Conservation (phyloP, 2,329 filamentous ascomycete genomes). For the Elsinoe ampelina region DNA sequence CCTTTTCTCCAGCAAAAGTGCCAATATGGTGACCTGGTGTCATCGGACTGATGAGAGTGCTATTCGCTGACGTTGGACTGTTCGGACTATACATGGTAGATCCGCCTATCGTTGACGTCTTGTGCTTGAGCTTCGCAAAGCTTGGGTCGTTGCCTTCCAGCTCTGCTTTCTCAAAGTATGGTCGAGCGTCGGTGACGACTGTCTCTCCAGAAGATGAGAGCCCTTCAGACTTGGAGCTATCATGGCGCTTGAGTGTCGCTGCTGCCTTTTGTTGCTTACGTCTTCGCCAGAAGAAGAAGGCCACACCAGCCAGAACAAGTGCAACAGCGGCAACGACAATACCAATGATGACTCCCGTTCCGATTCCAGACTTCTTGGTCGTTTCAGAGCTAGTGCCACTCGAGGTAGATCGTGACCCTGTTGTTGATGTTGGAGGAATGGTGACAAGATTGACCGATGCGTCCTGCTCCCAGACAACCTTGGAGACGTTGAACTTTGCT, state of each 20-base stretch:
- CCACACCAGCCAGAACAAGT: constrained; percentile 18
- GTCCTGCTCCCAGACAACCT: constrained; percentile 21
- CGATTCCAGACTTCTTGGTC: constrained; percentile 17
- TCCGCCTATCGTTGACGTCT: constrained; percentile 16
- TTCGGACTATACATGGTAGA: constrained; percentile 9
- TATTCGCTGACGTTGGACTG: neutral
- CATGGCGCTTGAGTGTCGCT: constrained; percentile 13
- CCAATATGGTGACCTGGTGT: neutral
- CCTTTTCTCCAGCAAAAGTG: constrained; percentile 24
- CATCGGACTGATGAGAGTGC: constrained; percentile 3
- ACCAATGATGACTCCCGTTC: constrained; percentile 35
- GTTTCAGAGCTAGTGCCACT: neutral
- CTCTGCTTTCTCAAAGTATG: constrained; percentile 37
- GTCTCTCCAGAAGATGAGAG: constrained; percentile 8
- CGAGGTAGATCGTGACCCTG: neutral
- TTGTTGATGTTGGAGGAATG: constrained; percentile 18
- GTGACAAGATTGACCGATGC: constrained; percentile 22
- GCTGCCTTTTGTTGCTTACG: constrained; percentile 11
- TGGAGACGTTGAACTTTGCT: constrained; percentile 29
- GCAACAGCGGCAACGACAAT: constrained; percentile 35
- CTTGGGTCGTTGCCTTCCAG: constrained; percentile 25
- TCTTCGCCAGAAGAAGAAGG: constrained; percentile 18
- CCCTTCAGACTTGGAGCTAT: constrained; percentile 5
- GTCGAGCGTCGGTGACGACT: constrained; percentile 10
- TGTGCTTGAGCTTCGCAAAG: constrained; percentile 15